A percentile compares a stretch with the other conserved stretches of the same genome.
Evolutionary conservation across 2,329 filamentous ascomycete genomes (phyloP).

Genomic region (Eutypella sp.): DNA sequence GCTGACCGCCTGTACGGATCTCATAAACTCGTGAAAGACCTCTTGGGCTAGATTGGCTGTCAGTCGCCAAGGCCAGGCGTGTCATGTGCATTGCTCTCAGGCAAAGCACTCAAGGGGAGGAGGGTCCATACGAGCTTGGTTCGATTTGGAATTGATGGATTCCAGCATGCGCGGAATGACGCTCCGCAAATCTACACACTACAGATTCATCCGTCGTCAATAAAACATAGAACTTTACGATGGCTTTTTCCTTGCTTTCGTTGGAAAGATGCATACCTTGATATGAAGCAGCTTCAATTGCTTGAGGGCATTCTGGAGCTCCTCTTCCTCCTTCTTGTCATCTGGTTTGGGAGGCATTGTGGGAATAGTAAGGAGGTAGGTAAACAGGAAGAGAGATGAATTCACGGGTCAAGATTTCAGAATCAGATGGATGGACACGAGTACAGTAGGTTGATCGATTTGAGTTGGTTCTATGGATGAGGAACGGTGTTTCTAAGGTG

Average conservation of each 20-base stretch:
- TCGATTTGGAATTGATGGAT: slow-evolving; percentile 44
- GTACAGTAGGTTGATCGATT: too few relatives aligned
- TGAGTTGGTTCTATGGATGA: too few relatives aligned
- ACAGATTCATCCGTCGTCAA: too few relatives aligned
- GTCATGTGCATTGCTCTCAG: neutral
- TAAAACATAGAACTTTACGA: too few relatives aligned
- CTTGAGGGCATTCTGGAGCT: slow-evolving; percentile 44
- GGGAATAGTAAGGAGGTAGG: slow-evolving; percentile 11
- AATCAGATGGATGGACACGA: too few relatives aligned
- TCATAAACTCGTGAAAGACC: slow-evolving; percentile 42
- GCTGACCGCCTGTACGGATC: slow-evolving; percentile 41
- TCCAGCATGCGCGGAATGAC: slow-evolving; percentile 47
- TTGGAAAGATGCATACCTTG: slow-evolving; percentile 43
- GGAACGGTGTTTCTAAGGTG: neutral
- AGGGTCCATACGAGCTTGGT: slow-evolving; percentile 44
- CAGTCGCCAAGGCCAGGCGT: neutral
- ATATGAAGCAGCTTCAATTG: slow-evolving; percentile 50
- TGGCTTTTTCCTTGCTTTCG: too few relatives aligned
- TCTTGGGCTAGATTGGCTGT: slow-evolving; percentile 40
- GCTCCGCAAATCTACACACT: slow-evolving; percentile 44
- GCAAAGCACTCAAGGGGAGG: neutral
- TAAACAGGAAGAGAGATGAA: too few relatives aligned
- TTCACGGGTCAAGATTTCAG: too few relatives aligned
- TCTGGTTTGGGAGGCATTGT: slow-evolving; percentile 15
- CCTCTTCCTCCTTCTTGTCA: slow-evolving; percentile 42